Conservation (phyloP, 1,139 yeast species). For the Candida mesenterica region DNA sequence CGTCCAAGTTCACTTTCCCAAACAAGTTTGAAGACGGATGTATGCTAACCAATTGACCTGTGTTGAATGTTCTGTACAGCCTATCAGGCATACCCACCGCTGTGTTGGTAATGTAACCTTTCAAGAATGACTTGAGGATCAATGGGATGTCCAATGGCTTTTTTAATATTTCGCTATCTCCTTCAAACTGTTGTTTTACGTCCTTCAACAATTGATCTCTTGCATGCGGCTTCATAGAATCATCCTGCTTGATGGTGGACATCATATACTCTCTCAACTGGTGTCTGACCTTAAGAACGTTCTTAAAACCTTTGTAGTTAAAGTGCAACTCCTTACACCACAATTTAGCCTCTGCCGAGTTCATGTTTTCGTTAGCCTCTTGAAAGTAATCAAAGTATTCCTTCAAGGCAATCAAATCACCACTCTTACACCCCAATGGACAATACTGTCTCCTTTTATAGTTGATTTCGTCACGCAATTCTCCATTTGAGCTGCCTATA, state of each 20-base stretch:
- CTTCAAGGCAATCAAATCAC: conserved; percentile 81
- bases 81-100: conserved; percentile 96
- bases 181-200: conserved; percentile 27
- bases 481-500: conserved; percentile 61
- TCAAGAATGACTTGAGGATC: conserved; percentile 72
- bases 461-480: conserved; percentile 77
- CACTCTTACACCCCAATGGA: conserved; percentile 66
- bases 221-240: conserved; percentile 25
- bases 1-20: conserved; percentile 74
- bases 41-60: conserved; percentile 78
- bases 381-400: conserved; percentile 68
- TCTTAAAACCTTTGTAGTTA: conserved; percentile 76
- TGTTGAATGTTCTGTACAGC: conserved; percentile 78
- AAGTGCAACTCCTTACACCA: conserved; percentile 86
- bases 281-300: conserved; percentile 69
- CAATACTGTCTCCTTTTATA: conserved; percentile 60
- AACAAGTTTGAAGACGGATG: conserved; percentile 92
- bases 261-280: conserved; percentile 76
- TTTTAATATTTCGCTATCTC: conserved; percentile 13
- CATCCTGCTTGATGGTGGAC: conserved; percentile 42
- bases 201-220: conserved; percentile 27
- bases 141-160: conserved; percentile 51
- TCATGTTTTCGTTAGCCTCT: conserved; percentile 27
- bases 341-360: conserved; percentile 47
- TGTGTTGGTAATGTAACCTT: conserved; percentile 80